Conservation (phyloP, 2,329 filamentous ascomycete genomes). For the Raffaelea ambrosiae region DNA sequence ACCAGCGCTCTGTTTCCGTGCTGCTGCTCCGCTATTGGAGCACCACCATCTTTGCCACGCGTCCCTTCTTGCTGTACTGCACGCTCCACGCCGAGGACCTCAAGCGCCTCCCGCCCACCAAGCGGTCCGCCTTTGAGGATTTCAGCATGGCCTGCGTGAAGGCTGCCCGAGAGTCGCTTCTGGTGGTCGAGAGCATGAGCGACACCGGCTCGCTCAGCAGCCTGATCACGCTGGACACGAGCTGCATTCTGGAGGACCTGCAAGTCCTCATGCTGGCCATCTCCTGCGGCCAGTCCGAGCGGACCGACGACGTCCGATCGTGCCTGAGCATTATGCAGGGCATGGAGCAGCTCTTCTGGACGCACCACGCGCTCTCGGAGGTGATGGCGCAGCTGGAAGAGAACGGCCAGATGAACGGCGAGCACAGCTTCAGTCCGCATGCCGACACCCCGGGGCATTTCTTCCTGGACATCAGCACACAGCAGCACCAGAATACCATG, state of each 20-base stretch:
- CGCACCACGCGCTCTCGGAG: constrained; percentile 15
- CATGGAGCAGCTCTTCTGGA: constrained; percentile 20
- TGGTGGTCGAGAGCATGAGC: constrained; percentile 14
- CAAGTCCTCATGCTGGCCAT: constrained; percentile 18
- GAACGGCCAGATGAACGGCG: constrained; percentile 14
- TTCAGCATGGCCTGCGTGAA: constrained; percentile 15
- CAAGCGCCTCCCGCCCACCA: constrained; percentile 8
- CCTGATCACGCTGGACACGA: constrained; percentile 15
- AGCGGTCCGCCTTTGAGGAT: constrained; percentile 14
- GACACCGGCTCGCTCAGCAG: constrained; percentile 14
- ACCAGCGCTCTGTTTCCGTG: constrained; percentile 17
- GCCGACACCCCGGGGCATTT: constrained; percentile 11
- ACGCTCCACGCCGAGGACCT: constrained; percentile 9
- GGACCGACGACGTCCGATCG: constrained; percentile 9
- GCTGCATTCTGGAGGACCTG: constrained; percentile 15
- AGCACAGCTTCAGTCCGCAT: constrained; percentile 13
- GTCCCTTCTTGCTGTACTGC: constrained; percentile 24
- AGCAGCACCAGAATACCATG: constrained; percentile 6
- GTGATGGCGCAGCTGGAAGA: constrained; percentile 18
- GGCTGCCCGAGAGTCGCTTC: constrained; percentile 14
- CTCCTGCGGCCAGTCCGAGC: not conserved
- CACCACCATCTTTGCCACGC: constrained; percentile 14
- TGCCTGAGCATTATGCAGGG: constrained; percentile 15
- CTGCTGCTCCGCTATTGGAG: constrained; percentile 18
- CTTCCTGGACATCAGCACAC: constrained; percentile 12